phyloP scores from a whole-genome alignment of 73 alveolate species.

The Urostyla sp. region DNA sequence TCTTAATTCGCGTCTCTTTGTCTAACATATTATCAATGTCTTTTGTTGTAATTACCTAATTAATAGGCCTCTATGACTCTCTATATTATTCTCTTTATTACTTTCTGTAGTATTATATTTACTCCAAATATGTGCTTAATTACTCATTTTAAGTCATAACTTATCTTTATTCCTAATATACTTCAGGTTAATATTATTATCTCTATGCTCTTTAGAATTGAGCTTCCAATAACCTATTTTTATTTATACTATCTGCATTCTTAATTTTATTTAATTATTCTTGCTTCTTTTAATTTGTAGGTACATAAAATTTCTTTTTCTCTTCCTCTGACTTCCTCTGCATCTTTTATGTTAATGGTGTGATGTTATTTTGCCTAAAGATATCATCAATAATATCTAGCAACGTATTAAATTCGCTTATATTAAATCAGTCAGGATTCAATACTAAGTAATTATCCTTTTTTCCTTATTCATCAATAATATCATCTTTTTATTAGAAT shows the following conservation, averaged over 20 bases:
- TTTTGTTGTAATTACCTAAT: constrained; percentile 44
- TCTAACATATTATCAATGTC: constrained; percentile 53
- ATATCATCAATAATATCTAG: constrained; percentile 25
- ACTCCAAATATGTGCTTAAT: constrained; percentile 36
- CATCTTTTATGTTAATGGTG: constrained; percentile 11
- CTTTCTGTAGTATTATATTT: constrained; percentile 62
- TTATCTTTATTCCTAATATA: constrained; percentile 42
- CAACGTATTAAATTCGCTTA: constrained; percentile 37
- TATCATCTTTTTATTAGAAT: constrained; percentile 41
- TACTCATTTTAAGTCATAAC: not conserved
- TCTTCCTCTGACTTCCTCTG: not conserved
- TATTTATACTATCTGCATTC: not conserved
- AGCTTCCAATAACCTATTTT: constrained; percentile 7
- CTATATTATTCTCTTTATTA: constrained; percentile 42
- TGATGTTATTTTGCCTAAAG: not conserved
- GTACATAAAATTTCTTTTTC: constrained; percentile 17
- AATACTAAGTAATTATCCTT: constrained; percentile 21
- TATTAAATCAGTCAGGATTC: constrained; percentile 19
- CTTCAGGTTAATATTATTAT: constrained; percentile 33
- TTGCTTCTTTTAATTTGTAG: constrained; percentile 43
- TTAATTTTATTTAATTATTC: constrained; percentile 31
- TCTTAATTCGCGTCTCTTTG: constrained; percentile 42
- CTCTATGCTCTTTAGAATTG: constrained; percentile 53
- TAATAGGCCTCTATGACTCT: not conserved
- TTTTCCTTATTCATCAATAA: not conserved